Evolutionary conservation across 1,139 yeast genomes (phyloP).

Genomic region (Ogataea hybrid): DNA sequence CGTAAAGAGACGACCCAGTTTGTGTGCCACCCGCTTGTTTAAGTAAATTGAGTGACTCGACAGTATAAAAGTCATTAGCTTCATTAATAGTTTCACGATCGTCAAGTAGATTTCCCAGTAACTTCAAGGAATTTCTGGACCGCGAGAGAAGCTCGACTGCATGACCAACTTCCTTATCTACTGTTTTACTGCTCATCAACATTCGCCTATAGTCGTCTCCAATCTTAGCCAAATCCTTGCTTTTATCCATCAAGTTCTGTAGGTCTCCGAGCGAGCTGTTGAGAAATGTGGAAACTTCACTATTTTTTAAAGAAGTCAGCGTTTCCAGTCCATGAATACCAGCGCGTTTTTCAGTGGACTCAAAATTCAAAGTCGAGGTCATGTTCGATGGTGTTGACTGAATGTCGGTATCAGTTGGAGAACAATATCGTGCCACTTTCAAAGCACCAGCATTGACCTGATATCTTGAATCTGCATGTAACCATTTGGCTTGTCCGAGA

Average conservation of each 20-base stretch:
- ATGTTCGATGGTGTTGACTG: neutral
- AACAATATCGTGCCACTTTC: constrained; percentile 22
- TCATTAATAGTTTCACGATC: constrained; percentile 26
- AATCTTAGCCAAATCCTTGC: constrained; percentile 66
- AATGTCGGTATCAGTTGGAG: neutral
- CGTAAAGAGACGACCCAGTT: constrained; percentile 33
- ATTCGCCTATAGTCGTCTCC: constrained; percentile 33
- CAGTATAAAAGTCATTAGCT: neutral
- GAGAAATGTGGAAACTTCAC: constrained; percentile 61
- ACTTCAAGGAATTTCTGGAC: constrained; percentile 29
- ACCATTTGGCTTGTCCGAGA: constrained; percentile 50
- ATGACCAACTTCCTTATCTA: constrained; percentile 21
- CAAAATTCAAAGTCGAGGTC: no score
- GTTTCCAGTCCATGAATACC: constrained; percentile 72
- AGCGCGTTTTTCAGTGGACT: constrained; percentile 15
- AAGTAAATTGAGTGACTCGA: neutral
- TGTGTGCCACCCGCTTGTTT: neutral
- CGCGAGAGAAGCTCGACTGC: constrained; percentile 46
- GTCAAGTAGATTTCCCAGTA: constrained; percentile 26
- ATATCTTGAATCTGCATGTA: constrained; percentile 37
- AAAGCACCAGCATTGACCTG: constrained; percentile 42
- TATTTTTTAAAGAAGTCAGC: constrained; percentile 53
- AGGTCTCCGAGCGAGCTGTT: constrained; percentile 74
- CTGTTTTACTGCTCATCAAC: constrained; percentile 15
- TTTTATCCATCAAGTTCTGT: constrained; percentile 72